Evolutionary conservation across 2,329 filamentous ascomycete species (phyloP), one percentile per base, ranked within the genome.

Genomic region (Akanthomyces uredinophilus): DNA sequence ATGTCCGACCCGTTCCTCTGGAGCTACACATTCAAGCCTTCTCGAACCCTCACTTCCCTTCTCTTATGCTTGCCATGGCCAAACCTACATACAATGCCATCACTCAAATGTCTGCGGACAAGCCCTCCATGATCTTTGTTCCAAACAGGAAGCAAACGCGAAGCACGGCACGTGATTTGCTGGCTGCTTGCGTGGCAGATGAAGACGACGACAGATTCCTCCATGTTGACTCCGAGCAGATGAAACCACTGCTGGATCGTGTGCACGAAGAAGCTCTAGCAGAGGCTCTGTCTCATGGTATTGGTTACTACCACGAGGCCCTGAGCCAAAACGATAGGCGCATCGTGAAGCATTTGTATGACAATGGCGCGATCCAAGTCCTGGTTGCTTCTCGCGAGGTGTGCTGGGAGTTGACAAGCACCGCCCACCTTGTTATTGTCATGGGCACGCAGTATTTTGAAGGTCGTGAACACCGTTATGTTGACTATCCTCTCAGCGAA

Each of bases 381-480:
- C 81, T 97, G 68, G 78, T 87, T 54, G 84, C 83, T 27, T 86
- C 84, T 62, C 87, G 95, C 59, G 94, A 99, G 76, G 92, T 95
- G 55, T 97, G 93, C 77, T 99, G 95, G 94, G 94, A 98, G 76
- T 80, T 99, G 59, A 87, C 96, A 66, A 88, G 87, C 71, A 91
- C 86, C 1, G 93, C 94, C 4, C 93, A 98, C 72, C 81, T 99
- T 16, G 93, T 98, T 16, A 85, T 99, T 53, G 88, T 99, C 37
- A 98, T 99, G 93, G 93, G 93, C 18, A 99, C 96, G 1, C 95
- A 99, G 71, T 97, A 93, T 77, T 99, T 94, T 67, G 95, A 99
- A 70, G 95, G 95, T 7, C 88, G 92, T 56, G 94, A 99, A 75
- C 96, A 99, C 74, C 89, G 96, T 64, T 99, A 99, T 74, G 87